phyloP scores from a whole-genome alignment of 306 rosid genomes.

The Cicer yamashitae region DNA sequence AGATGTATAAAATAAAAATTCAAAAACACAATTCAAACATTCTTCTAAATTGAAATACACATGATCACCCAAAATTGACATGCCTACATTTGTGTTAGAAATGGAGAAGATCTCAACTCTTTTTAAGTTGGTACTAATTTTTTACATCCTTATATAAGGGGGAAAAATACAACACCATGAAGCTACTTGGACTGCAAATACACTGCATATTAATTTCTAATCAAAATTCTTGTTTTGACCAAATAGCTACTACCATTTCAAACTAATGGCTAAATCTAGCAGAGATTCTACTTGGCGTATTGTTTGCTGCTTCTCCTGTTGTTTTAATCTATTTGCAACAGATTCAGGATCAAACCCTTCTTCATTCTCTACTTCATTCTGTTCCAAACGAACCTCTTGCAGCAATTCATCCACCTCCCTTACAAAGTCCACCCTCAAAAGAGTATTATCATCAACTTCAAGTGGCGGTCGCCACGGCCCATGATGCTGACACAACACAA shows the following conservation, averaged over 20 bases:
- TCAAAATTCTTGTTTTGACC: neutral
- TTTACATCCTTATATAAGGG: neutral
- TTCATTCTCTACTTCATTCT: conserved; percentile 47
- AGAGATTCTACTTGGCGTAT: conserved; percentile 76
- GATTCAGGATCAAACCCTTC: conserved; percentile 74
- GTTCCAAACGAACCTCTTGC: conserved; percentile 68
- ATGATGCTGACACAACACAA: conserved; percentile 62
- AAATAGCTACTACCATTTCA: conserved; percentile 74
- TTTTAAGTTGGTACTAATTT: neutral
- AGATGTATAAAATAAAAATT: neutral
- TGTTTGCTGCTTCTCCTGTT: conserved; percentile 80
- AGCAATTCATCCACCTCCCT: conserved; percentile 90
- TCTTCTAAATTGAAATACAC: neutral
- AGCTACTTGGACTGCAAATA: conserved; percentile 31
- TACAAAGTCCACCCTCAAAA: conserved; percentile 86
- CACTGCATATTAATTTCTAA: conserved; percentile 23
- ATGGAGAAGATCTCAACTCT: neutral
- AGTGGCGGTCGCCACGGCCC: conserved; percentile 70
- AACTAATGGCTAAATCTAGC: conserved; percentile 74
- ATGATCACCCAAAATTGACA: conserved; percentile 15
- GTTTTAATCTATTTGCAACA: conserved; percentile 82
- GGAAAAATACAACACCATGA: conserved; percentile 14
- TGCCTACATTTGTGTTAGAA: neutral
- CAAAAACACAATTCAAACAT: neutral
- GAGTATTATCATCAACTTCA: conserved; percentile 67